Evolutionary conservation across 176 grass and related monocot genomes (phyloP).

Genomic region (Microstegium vimineum): DNA sequence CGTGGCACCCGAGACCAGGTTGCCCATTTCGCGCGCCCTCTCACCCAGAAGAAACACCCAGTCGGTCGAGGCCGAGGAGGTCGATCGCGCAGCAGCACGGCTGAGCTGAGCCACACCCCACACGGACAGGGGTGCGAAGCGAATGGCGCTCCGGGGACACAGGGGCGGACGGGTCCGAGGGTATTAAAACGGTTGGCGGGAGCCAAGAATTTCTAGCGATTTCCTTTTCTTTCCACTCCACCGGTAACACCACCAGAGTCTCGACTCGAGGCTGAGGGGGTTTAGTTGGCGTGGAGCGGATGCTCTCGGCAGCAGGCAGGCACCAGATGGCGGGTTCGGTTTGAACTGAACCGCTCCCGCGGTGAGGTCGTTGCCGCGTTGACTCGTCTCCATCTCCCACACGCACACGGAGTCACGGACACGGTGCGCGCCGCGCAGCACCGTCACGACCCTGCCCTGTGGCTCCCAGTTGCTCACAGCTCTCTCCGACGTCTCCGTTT

Average conservation of each 20-base stretch:
- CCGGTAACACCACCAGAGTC: background rate
- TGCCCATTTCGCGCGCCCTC: slow-evolving; percentile 63
- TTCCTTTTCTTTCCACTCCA: background rate
- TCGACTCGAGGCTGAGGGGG: background rate
- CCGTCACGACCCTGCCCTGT: background rate
- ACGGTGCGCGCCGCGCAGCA: background rate
- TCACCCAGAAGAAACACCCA: too few relatives aligned
- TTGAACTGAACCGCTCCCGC: slow-evolving; percentile 36
- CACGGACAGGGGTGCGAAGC: background rate
- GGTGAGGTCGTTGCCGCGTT: slow-evolving; percentile 43
- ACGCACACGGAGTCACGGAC: too few relatives aligned
- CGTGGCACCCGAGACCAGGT: slow-evolving; percentile 39
- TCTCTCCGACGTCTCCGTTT: background rate
- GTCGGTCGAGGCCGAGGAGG: too few relatives aligned
- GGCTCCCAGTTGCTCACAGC: background rate
- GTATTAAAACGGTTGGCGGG: slow-evolving; percentile 39
- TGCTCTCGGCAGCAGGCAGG: too few relatives aligned
- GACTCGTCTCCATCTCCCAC: slow-evolving; percentile 28
- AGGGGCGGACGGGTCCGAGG: background rate
- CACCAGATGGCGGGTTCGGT: slow-evolving; percentile 48
- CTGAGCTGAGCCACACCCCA: background rate
- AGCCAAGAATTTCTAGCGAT: background rate
- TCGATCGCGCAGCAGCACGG: background rate
- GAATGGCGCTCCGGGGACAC: slow-evolving; percentile 13
- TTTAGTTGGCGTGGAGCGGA: slow-evolving; percentile 39